Base-by-base conservation (phyloP, 306 rosid genomes). In the Delonix regia region DNA sequence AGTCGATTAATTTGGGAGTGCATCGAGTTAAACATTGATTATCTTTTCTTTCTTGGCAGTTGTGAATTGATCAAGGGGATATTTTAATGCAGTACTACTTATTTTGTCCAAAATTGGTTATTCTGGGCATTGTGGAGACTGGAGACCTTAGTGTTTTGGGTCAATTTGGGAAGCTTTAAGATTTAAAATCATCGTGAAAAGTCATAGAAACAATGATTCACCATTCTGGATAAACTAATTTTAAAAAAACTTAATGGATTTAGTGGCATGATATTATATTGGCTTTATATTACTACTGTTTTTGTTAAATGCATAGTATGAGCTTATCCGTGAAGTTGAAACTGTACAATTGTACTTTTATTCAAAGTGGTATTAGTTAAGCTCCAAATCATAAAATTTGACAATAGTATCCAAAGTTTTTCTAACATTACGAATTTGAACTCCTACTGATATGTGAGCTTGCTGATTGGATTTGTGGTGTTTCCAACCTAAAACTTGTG, bases 391-490 rank as follows among this genome's bases (percentile, higher is more conserved):
- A 9, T 77, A 28, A 66, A 63, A 47, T 36, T 59, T n/a, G n/a
- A n/a, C 34, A 63, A 30, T 76, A 61, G 76, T 52, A 11, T 7
- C 28, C n/a, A 77, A 52, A 27, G 16, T 5, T 75, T 18, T 22
- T 51, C 6, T 68, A 28, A 0, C n/a, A 33, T 41, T 12, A 30
- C 28, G 27, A 10, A 27, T 38, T 48, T 73, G 11, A 63, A 25
- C 48, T 48, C 7, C 44, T 44, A 19, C 51, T 16, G 61, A 22
- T 74, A 65, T 56, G 8, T 38, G 81, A 47, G 56, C 24, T 52
- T 60, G 38, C 57, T 13, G 45, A 64, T 45, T 75, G 75, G 24
- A 18, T 47, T 45, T 66, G 70, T 80, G 69, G 65, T 61, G 67
- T 13, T 36, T 47, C 19, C 74, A 73, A 62, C 53, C 80, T 16